phyloP scores from a whole-genome alignment of 768 basidiomycete genomes.

The Phanerochaete carnosa region DNA sequence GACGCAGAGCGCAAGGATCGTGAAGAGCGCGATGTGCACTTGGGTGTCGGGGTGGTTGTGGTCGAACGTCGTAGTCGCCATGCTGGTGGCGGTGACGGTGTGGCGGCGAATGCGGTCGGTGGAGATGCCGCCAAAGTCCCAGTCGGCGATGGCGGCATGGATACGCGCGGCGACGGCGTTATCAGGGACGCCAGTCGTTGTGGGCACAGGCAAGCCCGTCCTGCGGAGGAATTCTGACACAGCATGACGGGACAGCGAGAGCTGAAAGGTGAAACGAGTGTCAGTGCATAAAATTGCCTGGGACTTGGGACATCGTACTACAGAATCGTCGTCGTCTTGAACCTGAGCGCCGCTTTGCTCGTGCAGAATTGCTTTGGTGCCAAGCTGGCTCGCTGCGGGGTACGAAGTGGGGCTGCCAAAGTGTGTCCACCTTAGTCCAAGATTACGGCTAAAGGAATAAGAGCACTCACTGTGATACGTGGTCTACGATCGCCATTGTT shows the following conservation, averaged over 20 bases:
- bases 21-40: slow-evolving; percentile 11
- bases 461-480: too few relatives aligned
- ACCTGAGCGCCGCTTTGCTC: neutral
- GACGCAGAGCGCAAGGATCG: neutral
- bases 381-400: neutral
- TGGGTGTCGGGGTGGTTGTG: slow-evolving; percentile 7
- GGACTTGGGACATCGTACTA: neutral
- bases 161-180: neutral
- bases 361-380: neutral
- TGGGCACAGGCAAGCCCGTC: neutral
- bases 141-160: neutral
- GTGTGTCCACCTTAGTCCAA: too few relatives aligned
- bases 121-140: neutral
- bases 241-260: neutral
- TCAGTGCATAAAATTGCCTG: neutral
- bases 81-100: neutral
- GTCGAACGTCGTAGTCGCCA: slow-evolving; percentile 1
- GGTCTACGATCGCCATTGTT: too few relatives aligned
- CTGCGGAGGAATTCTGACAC: neutral
- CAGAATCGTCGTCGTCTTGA: neutral
- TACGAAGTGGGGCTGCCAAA: neutral
- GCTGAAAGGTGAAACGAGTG: neutral
- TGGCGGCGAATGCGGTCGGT: neutral
- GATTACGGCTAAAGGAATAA: too few relatives aligned
- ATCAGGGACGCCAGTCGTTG: neutral